Percentiles rank a stretch among this genome's conserved stretches.
Evolutionary conservation across 2,329 filamentous ascomycete species (phyloP).

Genomic region (Aquanectria penicillioides): DNA sequence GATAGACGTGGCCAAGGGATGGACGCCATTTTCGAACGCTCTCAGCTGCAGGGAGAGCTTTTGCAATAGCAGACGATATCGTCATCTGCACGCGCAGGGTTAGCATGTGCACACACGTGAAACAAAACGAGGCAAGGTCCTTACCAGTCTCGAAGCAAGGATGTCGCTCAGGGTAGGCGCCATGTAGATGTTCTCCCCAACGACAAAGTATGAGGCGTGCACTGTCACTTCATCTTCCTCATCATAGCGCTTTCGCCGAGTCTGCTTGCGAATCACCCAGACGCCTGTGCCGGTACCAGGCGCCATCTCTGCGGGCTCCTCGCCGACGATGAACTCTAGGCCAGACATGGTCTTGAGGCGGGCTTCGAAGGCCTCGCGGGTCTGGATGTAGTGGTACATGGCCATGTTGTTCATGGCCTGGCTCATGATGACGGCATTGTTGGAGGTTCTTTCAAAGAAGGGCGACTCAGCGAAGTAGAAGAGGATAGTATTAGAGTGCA

Average conservation of each 20-base stretch:
- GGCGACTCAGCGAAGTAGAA: conserved; percentile 75
- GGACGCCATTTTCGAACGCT: conserved; percentile 65
- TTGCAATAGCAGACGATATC: conserved; percentile 65
- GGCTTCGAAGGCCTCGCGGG: conserved; percentile 71
- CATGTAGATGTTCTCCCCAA: conserved; percentile 74
- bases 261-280: conserved; percentile 77
- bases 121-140: too few species aligned
- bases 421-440: conserved; percentile 71
- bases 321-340: conserved; percentile 73
- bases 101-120: conserved; percentile 19
- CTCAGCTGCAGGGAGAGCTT: conserved; percentile 61
- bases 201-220: conserved; percentile 70
- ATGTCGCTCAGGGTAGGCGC: conserved; percentile 70
- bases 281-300: conserved; percentile 74
- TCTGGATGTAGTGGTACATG: conserved; percentile 67
- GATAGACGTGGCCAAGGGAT: conserved; percentile 63
- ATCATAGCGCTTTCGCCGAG: conserved; percentile 64
- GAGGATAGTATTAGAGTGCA: conserved; percentile 73
- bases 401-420: conserved; percentile 70
- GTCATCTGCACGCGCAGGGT: conserved; percentile 53
- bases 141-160: conserved; percentile 66
- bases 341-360: conserved; percentile 72
- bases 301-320: conserved; percentile 71
- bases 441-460: conserved; percentile 74
- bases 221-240: conserved; percentile 69